These are phyloP conservation scores for Jamesozyma jinghongensis DNA, from an alignment of 805 yeast genomes.

Conservation along the genomic window DNA sequence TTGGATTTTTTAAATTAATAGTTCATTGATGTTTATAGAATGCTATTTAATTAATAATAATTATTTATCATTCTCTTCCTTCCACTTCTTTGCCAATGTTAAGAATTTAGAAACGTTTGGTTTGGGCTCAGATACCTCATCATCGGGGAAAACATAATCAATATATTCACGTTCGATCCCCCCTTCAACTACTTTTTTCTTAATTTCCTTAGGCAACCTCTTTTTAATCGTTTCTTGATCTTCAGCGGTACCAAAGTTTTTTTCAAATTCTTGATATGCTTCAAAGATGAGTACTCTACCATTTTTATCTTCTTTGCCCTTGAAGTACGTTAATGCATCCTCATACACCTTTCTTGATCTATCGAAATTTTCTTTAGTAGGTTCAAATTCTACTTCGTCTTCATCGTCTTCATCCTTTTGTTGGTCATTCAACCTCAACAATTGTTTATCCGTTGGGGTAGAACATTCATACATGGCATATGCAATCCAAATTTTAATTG, in stretches of 20 bases:
- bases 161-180: slow-evolving; percentile 45
- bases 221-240: slow-evolving; percentile 31
- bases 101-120: slow-evolving; percentile 30
- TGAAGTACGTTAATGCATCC: slow-evolving; percentile 41
- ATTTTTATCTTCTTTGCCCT: slow-evolving; percentile 29
- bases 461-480: slow-evolving; percentile 65
- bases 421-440: slow-evolving; percentile 13
- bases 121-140: slow-evolving; percentile 19
- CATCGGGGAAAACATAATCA: slow-evolving; percentile 64
- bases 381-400: slow-evolving; percentile 41
- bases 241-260: slow-evolving; percentile 44
- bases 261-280: slow-evolving; percentile 58
- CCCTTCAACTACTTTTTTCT: slow-evolving; percentile 22
- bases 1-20: too few relatives aligned
- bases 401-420: slow-evolving; percentile 26
- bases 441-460: slow-evolving; percentile 42
- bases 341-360: slow-evolving; percentile 50
- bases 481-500: slow-evolving; percentile 47
- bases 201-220: slow-evolving; percentile 48
- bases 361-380: slow-evolving; percentile 41
- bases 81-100: slow-evolving; percentile 45
- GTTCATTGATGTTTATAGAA: too few relatives aligned
- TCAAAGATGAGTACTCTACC: slow-evolving; percentile 48
- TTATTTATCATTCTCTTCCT: slow-evolving; percentile 14
- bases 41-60: background rate